Base-by-base conservation (phyloP, 164 flowering plant genomes). In the Akebia trifoliata region DNA sequence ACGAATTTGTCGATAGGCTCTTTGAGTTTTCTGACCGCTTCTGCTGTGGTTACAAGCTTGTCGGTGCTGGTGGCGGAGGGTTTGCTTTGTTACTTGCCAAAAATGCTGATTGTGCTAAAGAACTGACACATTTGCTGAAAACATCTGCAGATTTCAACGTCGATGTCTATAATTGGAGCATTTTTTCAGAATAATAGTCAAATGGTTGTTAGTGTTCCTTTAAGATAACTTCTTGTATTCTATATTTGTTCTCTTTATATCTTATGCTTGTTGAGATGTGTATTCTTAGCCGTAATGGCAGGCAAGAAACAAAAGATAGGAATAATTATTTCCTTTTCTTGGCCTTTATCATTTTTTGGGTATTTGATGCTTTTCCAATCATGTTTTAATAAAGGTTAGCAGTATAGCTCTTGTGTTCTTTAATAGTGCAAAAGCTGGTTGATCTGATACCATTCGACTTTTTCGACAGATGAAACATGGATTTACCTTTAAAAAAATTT, bases 21-120 rank as follows among this genome's bases (percentile, higher is more conserved):
- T 94, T 94, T 57, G 78, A 74, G 57, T 74, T 79, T 64, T 73
- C 88, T 15, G 79, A 77, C 25, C 74, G 69, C n/a, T 90, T 69
- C 60, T 94, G 99, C 74, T 76, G 82, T 46, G 99, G 97, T 22
- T 90, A 83, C 80, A 94, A 94, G 78, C 97, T 94, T 34, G 96
- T 90, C 1, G 99, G 99, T 38, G 96, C 97, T 51, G 97, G 99
- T 30, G 97, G 99, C 24, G 99, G 99, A 3, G 97, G 99, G n/a
- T 94, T 90, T 60, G 97, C 97, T 0, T 59, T 90, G 64, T 65
- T 94, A 50, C 84, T 94, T 9, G 84, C 88, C 45, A 85, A 79
- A 72, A 75, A 74, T 71, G 73, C 65, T 7, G 67, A 67, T n/a
- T 45, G 47, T 31, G 89, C 96, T 8, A 64, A 57, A 47, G 73